Percentiles rank a stretch among this genome's conserved stretches.
Conservation (phyloP, 2,329 filamentous ascomycete species). For the Fusarium verticillioides region DNA sequence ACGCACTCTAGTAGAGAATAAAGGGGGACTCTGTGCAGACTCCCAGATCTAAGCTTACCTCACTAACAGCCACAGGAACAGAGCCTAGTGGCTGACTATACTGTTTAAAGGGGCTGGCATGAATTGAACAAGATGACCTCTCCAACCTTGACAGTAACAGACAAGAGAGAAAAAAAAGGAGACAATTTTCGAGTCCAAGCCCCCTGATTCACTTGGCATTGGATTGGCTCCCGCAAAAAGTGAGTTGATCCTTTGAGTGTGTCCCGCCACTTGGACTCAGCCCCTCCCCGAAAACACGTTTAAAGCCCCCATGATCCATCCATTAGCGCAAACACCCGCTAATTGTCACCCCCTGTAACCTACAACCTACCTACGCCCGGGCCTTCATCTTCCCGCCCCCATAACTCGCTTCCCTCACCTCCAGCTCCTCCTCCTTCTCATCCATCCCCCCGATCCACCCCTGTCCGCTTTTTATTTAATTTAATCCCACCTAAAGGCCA, state of each 20-base stretch:
- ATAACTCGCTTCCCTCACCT: slow-evolving; percentile 11
- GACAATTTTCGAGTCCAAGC: background rate
- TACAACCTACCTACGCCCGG: slow-evolving; percentile 16
- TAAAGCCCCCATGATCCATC: slow-evolving; percentile 11
- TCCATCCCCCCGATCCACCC: background rate
- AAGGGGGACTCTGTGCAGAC: background rate
- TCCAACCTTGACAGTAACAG: background rate
- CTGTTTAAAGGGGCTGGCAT: slow-evolving; percentile 9
- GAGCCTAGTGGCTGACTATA: slow-evolving; percentile 2
- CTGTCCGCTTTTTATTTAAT: slow-evolving; percentile 37
- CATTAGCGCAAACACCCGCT: background rate
- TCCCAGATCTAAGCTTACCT: slow-evolving; percentile 8
- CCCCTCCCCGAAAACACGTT: slow-evolving; percentile 11
- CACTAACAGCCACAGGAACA: background rate
- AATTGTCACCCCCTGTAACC: slow-evolving; percentile 3
- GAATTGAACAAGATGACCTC: background rate
- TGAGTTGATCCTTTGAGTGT: background rate
- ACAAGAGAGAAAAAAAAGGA: slow-evolving; percentile 5
- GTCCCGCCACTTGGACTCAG: slow-evolving; percentile 17
- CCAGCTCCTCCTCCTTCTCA: slow-evolving; percentile 1
- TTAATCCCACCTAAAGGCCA: slow-evolving; percentile 22
- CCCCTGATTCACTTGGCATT: slow-evolving; percentile 31
- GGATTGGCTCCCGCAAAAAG: slow-evolving; percentile 1
- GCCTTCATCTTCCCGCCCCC: slow-evolving; percentile 25
- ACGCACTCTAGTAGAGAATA: background rate